Percentiles rank a stretch among this genome's conserved stretches.
These are phyloP conservation scores for Coemansia sp. DNA, from an alignment of 192 early-diverging fungal species.

Conservation along the genomic window DNA sequence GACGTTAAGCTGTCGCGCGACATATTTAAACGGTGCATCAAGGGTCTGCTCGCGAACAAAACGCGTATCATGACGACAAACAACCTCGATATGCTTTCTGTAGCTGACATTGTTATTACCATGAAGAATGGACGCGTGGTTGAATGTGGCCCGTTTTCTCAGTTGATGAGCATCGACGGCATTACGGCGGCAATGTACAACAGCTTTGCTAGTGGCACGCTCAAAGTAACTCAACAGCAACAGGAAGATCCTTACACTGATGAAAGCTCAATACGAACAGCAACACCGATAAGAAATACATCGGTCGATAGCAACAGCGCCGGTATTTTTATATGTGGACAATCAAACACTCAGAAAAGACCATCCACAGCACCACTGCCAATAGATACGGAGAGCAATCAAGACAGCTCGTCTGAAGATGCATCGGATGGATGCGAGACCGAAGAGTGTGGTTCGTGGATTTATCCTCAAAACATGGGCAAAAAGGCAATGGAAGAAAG, in stretches of 20 bases:
- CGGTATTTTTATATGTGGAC: neutral
- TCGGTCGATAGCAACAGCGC: neutral
- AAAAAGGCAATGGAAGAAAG: neutral
- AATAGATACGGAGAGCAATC: neutral
- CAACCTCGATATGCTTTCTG: conserved; percentile 50
- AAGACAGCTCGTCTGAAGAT: neutral
- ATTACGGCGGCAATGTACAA: conserved; percentile 37
- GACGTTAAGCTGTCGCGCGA: conserved; percentile 53
- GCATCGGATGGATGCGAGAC: neutral
- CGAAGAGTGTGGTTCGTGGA: conserved; percentile 1
- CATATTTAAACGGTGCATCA: conserved; percentile 57
- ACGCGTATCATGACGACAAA: conserved; percentile 68
- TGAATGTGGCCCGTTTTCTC: conserved; percentile 58
- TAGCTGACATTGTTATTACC: conserved; percentile 54
- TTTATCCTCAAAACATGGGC: neutral
- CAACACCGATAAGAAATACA: conserved; percentile 27
- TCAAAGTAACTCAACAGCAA: neutral
- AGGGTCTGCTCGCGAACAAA: conserved; percentile 43
- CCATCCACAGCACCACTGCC: neutral
- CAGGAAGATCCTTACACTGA: conserved; percentile 10
- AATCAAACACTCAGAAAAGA: neutral
- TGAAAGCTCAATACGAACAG: conserved; percentile 42
- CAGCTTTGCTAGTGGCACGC: conserved; percentile 37
- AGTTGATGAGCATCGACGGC: conserved; percentile 54
- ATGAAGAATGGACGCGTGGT: conserved; percentile 50